These are phyloP conservation scores for Cercospora sojina DNA, from an alignment of 2,329 filamentous ascomycete genomes.

Conservation along the genomic window DNA sequence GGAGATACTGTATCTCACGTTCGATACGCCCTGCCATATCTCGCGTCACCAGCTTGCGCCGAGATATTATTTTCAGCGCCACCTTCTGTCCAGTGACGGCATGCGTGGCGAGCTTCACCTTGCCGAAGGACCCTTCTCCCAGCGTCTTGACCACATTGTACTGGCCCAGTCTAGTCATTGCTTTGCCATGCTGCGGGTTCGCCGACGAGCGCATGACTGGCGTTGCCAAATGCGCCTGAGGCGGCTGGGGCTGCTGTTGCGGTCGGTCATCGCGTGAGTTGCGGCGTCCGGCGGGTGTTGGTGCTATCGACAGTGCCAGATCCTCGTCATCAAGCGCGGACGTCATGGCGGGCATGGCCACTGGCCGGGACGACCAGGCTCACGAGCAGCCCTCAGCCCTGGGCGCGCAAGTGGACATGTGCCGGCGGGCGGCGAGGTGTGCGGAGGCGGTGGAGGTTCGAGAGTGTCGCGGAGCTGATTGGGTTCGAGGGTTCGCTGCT, in stretches of 20 bases:
- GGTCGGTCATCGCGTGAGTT: slow-evolving; percentile 29
- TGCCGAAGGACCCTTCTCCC: slow-evolving; percentile 95
- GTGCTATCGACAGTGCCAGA: slow-evolving; percentile 42
- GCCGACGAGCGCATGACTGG: slow-evolving; percentile 27
- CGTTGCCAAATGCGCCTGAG: slow-evolving; percentile 25
- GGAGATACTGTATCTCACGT: slow-evolving; percentile 96
- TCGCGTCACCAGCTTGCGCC: slow-evolving; percentile 91
- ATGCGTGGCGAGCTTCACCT: slow-evolving; percentile 95
- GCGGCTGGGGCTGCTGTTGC: slow-evolving; percentile 36
- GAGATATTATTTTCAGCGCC: slow-evolving; percentile 94
- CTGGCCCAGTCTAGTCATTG: slow-evolving; percentile 68
- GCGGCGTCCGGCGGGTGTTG: slow-evolving; percentile 28
- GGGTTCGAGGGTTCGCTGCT: background rate
- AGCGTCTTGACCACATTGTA: slow-evolving; percentile 89
- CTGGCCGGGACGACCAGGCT: slow-evolving; percentile 15
- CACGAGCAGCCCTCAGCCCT: slow-evolving; percentile 10
- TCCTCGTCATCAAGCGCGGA: slow-evolving; percentile 44
- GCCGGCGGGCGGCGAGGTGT: background rate
- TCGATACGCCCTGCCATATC: slow-evolving; percentile 98
- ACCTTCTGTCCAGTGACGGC: slow-evolving; percentile 91
- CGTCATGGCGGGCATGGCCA: slow-evolving; percentile 35
- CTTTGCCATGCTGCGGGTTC: slow-evolving; percentile 36
- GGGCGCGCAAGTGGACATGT: slow-evolving; percentile 3
- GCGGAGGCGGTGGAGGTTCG: background rate
- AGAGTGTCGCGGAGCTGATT: background rate